phyloP scores from a whole-genome alignment of 192 early-diverging fungal genomes.

The Paraglomus brasilianum region DNA sequence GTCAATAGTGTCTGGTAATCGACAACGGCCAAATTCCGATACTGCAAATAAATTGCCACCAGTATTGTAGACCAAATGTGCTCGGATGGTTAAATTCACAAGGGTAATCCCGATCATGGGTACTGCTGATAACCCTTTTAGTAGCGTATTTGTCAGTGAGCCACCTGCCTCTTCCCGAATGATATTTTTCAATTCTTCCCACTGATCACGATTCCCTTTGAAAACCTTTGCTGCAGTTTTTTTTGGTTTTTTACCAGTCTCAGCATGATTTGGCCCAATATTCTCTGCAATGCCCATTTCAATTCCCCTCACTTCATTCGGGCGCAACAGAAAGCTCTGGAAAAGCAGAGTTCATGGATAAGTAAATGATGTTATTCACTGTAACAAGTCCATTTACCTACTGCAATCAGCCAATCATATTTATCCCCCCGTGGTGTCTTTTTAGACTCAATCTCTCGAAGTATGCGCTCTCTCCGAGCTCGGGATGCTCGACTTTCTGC shows the following conservation, averaged over 20 bases:
- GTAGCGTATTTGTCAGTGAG: constrained; percentile 15
- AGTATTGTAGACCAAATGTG: too few relatives aligned
- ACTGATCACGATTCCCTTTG: constrained; percentile 18
- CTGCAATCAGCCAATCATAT: too few relatives aligned
- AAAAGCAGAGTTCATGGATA: constrained; percentile 18
- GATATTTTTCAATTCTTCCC: constrained; percentile 18
- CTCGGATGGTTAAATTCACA: too few relatives aligned
- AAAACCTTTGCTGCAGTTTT: constrained; percentile 9
- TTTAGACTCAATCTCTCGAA: too few relatives aligned
- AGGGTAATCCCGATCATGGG: too few relatives aligned
- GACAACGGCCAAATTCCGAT: too few relatives aligned
- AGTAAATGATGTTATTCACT: constrained; percentile 10
- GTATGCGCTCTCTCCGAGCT: too few relatives aligned
- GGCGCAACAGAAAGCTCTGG: constrained; percentile 18
- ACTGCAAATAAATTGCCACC: too few relatives aligned
- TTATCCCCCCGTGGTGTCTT: too few relatives aligned
- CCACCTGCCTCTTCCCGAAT: constrained; percentile 18
- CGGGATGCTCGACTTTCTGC: too few relatives aligned
- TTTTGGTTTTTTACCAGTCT: constrained; percentile 16
- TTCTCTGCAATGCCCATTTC: constrained; percentile 17
- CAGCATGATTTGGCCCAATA: constrained; percentile 20
- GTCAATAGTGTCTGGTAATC: too few relatives aligned
- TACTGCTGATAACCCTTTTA: too few relatives aligned
- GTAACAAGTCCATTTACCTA: constrained; percentile 18
- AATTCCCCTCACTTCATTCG: constrained; percentile 7